phyloP scores from a whole-genome alignment of 345 rosid genomes.

The Hevea brasiliensis region DNA sequence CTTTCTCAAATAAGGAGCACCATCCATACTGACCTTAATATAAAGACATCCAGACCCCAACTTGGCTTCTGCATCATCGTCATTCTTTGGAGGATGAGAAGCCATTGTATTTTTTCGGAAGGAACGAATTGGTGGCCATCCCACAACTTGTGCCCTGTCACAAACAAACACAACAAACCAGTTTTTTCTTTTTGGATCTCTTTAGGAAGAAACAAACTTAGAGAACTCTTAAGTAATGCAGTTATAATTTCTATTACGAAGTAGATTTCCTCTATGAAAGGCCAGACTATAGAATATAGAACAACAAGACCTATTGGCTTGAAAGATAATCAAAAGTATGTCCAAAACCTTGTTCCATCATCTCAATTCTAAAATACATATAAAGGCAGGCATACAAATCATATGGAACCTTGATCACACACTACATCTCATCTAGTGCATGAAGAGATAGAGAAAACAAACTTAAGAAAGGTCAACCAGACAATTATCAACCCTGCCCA shows the following conservation, averaged over 20 bases:
- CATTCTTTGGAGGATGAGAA: slow-evolving; percentile 49
- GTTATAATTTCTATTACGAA: background rate
- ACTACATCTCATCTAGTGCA: background rate
- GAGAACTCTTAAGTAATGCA: background rate
- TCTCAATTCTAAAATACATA: no score
- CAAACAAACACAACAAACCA: background rate
- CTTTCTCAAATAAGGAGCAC: slow-evolving; percentile 31
- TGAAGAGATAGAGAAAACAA: background rate
- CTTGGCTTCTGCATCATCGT: slow-evolving; percentile 45
- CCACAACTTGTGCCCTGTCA: slow-evolving; percentile 46
- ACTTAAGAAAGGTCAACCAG: background rate
- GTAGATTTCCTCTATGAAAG: background rate
- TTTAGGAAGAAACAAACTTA: background rate
- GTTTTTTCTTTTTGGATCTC: background rate
- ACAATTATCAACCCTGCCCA: no score
- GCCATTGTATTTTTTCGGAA: slow-evolving; percentile 40
- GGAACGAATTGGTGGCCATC: slow-evolving; percentile 34
- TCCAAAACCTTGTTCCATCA: no score
- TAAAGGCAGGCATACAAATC: background rate
- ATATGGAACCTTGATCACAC: background rate
- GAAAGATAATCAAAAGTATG: slow-evolving; percentile 2
- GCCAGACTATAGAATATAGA: background rate
- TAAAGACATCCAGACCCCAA: slow-evolving; percentile 45
- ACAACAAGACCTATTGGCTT: background rate
- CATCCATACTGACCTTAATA: slow-evolving; percentile 28